Evolutionary conservation across 208 protist species (phyloP).

Genomic region (Trypanosoma melophagium): DNA sequence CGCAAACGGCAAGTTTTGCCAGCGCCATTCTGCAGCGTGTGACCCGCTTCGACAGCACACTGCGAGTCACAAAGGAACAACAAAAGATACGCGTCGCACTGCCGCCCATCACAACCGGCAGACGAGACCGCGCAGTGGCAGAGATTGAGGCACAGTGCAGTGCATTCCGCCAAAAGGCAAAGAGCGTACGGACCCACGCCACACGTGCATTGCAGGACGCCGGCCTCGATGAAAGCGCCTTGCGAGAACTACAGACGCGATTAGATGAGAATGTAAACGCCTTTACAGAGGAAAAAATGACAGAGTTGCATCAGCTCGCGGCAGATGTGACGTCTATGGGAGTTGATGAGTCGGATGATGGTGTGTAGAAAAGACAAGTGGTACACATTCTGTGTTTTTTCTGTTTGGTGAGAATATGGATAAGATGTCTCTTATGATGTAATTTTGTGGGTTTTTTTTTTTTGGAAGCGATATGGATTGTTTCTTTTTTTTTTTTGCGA

Average conservation of each 20-base stretch:
- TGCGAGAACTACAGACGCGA: conserved; percentile 50
- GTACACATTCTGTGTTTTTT: no score
- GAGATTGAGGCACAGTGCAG: conserved; percentile 36
- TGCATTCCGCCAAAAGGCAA: conserved; percentile 55
- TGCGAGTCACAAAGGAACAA: conserved; percentile 75
- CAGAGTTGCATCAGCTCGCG: conserved; percentile 65
- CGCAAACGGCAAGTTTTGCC: conserved; percentile 54
- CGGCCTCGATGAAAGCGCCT: conserved; percentile 58
- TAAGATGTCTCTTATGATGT: no score
- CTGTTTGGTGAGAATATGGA: no score
- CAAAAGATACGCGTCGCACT: conserved; percentile 71
- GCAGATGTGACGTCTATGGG: conserved; percentile 87
- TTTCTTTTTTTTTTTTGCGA: no score
- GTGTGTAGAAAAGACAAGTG: conserved; percentile 7
- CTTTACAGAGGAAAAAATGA: conserved; percentile 76
- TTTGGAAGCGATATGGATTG: no score
- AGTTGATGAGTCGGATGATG: conserved; percentile 67
- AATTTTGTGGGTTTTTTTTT: no score
- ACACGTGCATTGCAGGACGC: conserved; percentile 66
- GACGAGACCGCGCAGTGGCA: conserved; percentile 54
- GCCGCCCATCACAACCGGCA: conserved; percentile 67
- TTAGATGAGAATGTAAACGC: conserved; percentile 54
- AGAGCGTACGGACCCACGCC: conserved; percentile 54
- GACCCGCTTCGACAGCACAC: conserved; percentile 65
- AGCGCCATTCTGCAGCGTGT: conserved; percentile 64